These are phyloP conservation scores for Adansonia grandidieri DNA, from an alignment of 441 rosid genomes.

Conservation along the genomic window DNA sequence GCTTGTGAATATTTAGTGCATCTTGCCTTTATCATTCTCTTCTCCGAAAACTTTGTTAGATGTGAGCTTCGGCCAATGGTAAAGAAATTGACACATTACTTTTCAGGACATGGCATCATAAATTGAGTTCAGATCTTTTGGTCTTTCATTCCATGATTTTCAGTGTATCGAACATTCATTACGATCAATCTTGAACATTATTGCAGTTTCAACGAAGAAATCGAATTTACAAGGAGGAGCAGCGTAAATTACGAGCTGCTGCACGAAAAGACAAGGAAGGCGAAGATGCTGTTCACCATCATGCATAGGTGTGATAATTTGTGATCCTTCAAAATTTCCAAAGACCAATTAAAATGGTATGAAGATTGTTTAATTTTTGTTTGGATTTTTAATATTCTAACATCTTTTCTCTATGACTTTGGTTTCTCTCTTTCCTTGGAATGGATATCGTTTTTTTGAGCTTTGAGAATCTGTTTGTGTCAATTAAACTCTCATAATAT, in stretches of 20 bases:
- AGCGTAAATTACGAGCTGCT: conserved; percentile 86
- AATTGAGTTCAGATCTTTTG: background rate
- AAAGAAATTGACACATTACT: background rate
- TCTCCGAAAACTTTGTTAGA: background rate
- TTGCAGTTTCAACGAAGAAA: conserved; percentile 90
- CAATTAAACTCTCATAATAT: background rate
- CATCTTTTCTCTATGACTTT: conserved; percentile 23
- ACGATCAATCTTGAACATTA: background rate
- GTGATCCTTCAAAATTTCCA: conserved; percentile 29
- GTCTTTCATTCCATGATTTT: background rate
- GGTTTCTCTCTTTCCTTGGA: conserved; percentile 14
- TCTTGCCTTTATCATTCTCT: background rate
- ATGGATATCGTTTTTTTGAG: conserved; percentile 24
- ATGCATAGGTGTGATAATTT: conserved; percentile 34
- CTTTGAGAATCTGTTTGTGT: background rate
- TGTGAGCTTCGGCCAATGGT: background rate
- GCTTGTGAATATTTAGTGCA: background rate
- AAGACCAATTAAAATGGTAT: conserved; percentile 39
- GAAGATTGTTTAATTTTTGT: conserved; percentile 35
- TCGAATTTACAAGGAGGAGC: conserved; percentile 95
- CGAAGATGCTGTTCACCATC: conserved; percentile 50
- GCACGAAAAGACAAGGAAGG: conserved; percentile 56
- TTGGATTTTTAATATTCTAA: conserved; percentile 20
- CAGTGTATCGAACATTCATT: background rate
- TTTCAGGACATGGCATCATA: background rate